Evolutionary conservation across 1,139 yeast species (phyloP), one percentile per base, ranked within the genome.

Genomic region (Candida sanyaensis): DNA sequence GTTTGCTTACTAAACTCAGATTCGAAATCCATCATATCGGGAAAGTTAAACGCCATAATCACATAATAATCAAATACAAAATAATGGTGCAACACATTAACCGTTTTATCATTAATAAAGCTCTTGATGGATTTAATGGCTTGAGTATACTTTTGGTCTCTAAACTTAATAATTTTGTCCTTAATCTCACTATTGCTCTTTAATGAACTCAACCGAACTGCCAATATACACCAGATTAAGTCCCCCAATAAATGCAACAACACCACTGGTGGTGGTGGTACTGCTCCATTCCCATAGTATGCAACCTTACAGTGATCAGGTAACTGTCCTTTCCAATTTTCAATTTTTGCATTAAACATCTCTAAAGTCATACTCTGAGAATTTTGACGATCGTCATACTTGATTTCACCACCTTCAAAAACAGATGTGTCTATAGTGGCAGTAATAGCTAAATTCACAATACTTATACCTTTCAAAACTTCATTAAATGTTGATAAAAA

Each of bases 401-500:
- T 47, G 30, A 50, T 40, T 7, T 43, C 44, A 31, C 27, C 38
- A 7, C 45, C 43, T 34, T 48, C 51, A 1, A 55, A 55, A 33
- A 47, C 47, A 9, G 52, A 46, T n/a, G 58, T 54, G 43, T 61
- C 64, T 12, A 62, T 51, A 10, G 56, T 56, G 36, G 59, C 51
- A 5, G 66, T 61, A 26, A 62, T 52, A 4, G 66, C 64, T 26
- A 57, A 50, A 46, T 62, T 62, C 38, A 60, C 49, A 28, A 60
- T 50, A 5, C 55, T 41, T 3, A 60, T 42, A 7, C 55, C 57
- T 42, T 55, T 58, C 3, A 60, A 37, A 17, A 57, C 49, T 39
- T 58, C 55, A 34, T 62, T 62, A 37, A 60, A 61, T 5, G 50
- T 55, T 47, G 58, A 57, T 30, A 62, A 50, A 42, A 58, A 58